Evolutionary conservation across 805 yeast species (phyloP).

Genomic region (Candida dajiaensis): DNA sequence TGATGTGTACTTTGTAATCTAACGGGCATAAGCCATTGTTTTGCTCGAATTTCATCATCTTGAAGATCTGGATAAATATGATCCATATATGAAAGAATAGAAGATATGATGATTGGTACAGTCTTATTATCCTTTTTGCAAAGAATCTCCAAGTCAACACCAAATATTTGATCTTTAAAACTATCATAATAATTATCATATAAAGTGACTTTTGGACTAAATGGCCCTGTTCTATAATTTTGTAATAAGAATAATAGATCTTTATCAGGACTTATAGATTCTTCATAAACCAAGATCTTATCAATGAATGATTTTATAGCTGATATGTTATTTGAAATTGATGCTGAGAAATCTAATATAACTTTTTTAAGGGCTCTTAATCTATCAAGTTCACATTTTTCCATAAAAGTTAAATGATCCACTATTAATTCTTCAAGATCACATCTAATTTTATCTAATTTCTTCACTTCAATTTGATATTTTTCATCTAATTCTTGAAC

Average conservation of each 20-base stretch:
- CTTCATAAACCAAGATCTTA: constrained; percentile 57
- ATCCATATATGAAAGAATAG: constrained; percentile 64
- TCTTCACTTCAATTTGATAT: constrained; percentile 48
- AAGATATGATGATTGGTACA: constrained; percentile 63
- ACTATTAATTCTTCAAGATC: constrained; percentile 66
- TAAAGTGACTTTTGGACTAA: constrained; percentile 62
- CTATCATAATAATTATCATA: constrained; percentile 79
- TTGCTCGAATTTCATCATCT: constrained; percentile 61
- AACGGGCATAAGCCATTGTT: constrained; percentile 64
- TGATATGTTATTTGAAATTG: constrained; percentile 55
- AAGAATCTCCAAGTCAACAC: constrained; percentile 67
- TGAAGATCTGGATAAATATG: constrained; percentile 60
- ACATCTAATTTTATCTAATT: constrained; percentile 63
- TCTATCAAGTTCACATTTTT: constrained; percentile 76
- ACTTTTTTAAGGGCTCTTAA: constrained; percentile 71
- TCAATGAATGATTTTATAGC: constrained; percentile 55
- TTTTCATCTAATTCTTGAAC: constrained; percentile 50
- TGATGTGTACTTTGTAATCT: constrained; percentile 55
- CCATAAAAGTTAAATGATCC: constrained; percentile 73
- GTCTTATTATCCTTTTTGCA: constrained; percentile 65
- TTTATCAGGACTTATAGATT: constrained; percentile 60
- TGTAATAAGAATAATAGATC: constrained; percentile 65
- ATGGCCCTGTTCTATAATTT: constrained; percentile 66
- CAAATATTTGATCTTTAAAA: constrained; percentile 65
- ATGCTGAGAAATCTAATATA: constrained; percentile 63